phyloP scores from a whole-genome alignment of 169 alveolate genomes.

The Eimeria necatrix region DNA sequence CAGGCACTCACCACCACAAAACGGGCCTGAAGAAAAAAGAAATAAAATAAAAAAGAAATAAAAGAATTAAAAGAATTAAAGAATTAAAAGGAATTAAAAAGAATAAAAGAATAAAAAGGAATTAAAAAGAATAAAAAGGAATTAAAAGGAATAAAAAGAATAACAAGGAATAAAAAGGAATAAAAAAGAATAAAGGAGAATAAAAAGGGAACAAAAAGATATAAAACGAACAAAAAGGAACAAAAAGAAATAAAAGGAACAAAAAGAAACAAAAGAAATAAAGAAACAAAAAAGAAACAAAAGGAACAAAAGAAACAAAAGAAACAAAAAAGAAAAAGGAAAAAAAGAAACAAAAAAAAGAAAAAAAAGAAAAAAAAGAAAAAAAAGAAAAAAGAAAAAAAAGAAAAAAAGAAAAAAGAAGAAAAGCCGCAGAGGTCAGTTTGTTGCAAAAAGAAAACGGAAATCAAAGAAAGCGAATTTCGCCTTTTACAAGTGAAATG shows the following conservation, averaged over 20 bases:
- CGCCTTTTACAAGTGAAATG: neutral
- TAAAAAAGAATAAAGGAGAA: too few species aligned
- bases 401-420: neutral
- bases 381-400: neutral
- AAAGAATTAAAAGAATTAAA: neutral
- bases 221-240: neutral
- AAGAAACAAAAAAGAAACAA: too few species aligned
- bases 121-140: neutral
- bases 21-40: conserved; percentile 82
- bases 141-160: neutral
- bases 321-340: neutral
- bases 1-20: conserved; percentile 93
- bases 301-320: neutral
- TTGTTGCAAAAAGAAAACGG: too few species aligned
- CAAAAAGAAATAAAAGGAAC: too few species aligned
- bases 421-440: neutral
- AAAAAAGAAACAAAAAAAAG: too few species aligned
- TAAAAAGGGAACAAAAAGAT: too few species aligned
- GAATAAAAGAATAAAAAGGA: neutral
- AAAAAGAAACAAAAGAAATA: too few species aligned
- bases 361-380: neutral
- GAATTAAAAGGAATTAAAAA: neutral
- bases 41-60: neutral
- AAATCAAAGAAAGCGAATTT: neutral
- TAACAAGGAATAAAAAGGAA: neutral